A percentile compares a stretch with the other conserved stretches of the same genome.
These are phyloP conservation scores for Alternaria rosae DNA, from an alignment of 2,329 filamentous ascomycete genomes.

Conservation along the genomic window DNA sequence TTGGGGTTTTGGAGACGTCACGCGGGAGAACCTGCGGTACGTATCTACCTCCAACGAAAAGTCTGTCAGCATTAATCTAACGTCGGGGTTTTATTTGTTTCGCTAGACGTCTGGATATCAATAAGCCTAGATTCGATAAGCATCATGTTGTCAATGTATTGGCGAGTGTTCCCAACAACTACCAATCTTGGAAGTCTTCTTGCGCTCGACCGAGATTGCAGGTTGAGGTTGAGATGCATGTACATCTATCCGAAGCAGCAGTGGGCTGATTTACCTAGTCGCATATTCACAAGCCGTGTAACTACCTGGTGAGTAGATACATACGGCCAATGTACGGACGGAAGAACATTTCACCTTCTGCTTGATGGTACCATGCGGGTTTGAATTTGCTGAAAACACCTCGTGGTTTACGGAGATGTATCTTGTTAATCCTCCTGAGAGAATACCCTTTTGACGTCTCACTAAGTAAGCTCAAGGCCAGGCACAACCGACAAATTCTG, in stretches of 20 bases:
- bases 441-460: no score
- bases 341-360: no score
- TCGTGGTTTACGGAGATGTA: no score
- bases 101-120: not conserved
- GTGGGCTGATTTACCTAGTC: not conserved
- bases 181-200: not conserved
- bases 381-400: no score
- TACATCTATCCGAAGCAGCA: not conserved
- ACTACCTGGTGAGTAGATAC: no score
- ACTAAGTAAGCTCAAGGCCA: not conserved
- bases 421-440: no score
- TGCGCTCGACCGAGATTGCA: not conserved
- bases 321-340: no score
- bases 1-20: not conserved
- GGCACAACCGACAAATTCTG: not conserved
- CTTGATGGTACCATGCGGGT: no score
- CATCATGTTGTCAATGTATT: not conserved
- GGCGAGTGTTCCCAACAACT: not conserved
- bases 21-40: slow-evolving; percentile 12
- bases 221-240: not conserved
- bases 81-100: not conserved
- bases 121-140: not conserved
- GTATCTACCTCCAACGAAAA: not conserved
- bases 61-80: not conserved
- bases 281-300: no score